phyloP scores from a whole-genome alignment of 2,329 filamentous ascomycete genomes.

The Phaeosphaeriaceae sp. region DNA sequence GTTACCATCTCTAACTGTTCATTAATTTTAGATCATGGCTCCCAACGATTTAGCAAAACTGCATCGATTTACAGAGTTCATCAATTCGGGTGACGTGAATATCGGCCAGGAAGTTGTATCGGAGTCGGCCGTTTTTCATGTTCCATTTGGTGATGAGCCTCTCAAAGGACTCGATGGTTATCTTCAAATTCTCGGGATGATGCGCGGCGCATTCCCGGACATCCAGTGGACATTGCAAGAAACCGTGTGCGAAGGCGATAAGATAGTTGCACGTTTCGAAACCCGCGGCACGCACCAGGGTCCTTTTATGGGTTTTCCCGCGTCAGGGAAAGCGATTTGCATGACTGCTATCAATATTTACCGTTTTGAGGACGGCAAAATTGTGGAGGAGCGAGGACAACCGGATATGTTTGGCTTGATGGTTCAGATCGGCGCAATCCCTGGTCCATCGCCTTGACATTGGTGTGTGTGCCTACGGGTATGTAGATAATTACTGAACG shows the following conservation, averaged over 20 bases:
- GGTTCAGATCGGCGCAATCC: background rate
- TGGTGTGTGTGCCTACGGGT: too few relatives aligned
- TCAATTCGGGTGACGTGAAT: background rate
- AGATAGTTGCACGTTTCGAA: constrained; percentile 1
- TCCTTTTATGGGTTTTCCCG: background rate
- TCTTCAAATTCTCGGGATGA: constrained; percentile 4
- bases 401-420: background rate
- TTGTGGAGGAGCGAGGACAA: background rate
- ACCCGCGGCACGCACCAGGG: constrained; percentile 3
- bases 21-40: background rate
- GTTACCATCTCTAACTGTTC: too few relatives aligned
- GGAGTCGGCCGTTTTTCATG: background rate
- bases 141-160: background rate
- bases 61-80: background rate
- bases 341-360: background rate
- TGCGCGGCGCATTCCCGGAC: constrained; percentile 3
- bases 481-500: too few relatives aligned
- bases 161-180: constrained; percentile 2
- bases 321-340: background rate
- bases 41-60: background rate
- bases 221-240: constrained; percentile 6
- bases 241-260: constrained; percentile 4
- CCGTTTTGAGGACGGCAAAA: background rate
- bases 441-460: background rate
- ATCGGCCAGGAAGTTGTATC: background rate